Conservation (phyloP, 352 stramenopile species). For the Pythium sp. region DNA sequence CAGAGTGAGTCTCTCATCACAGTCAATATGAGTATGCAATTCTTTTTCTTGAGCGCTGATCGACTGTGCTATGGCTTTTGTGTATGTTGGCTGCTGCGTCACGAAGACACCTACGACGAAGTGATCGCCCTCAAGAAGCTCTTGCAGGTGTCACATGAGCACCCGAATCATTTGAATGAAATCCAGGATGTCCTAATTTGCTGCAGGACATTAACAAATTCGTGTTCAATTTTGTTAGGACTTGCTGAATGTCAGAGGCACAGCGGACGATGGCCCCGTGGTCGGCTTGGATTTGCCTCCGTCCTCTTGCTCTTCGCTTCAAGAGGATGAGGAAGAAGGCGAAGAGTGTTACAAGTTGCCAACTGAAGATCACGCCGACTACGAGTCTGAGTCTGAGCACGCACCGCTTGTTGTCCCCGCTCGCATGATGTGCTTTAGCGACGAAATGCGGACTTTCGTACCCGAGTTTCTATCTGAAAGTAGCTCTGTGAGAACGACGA, state of each 20-base stretch:
- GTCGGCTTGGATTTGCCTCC: not conserved
- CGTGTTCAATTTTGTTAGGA: not conserved
- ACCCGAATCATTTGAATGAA: not conserved
- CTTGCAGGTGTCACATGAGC: slow-evolving; percentile 29
- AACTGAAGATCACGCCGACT: not conserved
- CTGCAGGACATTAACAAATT: not conserved
- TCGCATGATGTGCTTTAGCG: slow-evolving; percentile 19
- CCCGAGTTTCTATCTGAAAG: not conserved
- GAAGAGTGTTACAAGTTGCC: not conserved
- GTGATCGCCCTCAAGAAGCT: slow-evolving; percentile 55
- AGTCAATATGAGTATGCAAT: not conserved
- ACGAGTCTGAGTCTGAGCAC: not conserved
- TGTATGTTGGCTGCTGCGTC: not conserved
- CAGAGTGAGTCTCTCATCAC: slow-evolving; percentile 20
- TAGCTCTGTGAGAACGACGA: not conserved
- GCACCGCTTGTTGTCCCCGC: not conserved
- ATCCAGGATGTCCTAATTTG: not conserved
- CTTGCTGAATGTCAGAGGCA: slow-evolving; percentile 7
- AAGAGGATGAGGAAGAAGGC: not conserved
- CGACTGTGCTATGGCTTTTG: not conserved
- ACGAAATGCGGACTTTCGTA: slow-evolving; percentile 18
- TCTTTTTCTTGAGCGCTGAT: not conserved
- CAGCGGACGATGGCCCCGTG: not conserved
- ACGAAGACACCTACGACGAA: slow-evolving; percentile 49
- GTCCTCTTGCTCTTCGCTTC: not conserved